Evolutionary conservation across 2,329 filamentous ascomycete genomes (phyloP), one percentile per base, ranked within the genome.

Genomic region (Trichoderma oligosporum): DNA sequence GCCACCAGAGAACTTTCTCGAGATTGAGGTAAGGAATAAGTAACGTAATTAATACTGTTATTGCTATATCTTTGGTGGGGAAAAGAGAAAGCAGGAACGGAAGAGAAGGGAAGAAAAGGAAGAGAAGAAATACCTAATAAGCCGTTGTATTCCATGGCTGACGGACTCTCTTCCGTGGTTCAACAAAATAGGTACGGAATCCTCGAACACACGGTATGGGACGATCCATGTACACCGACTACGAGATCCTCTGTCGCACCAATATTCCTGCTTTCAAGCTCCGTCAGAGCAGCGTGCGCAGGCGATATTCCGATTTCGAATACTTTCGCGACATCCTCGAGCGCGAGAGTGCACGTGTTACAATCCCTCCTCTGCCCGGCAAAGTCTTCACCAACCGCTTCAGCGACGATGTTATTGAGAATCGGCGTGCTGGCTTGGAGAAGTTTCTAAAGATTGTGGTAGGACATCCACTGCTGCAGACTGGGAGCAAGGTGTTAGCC

Each of bases 231-330:
- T 97, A 97, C 80, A 99, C 94, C 55, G 94, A 95, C 76, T 99
- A 97, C 80, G 92, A 97, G 75, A 97, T 99, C 70, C 83, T 96
- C 67, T 96, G 94, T 79, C 87, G 89, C 67, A 99, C 94, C 76
- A 99, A 99, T 78, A 99, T 99, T 70, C 94, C 94, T 58, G 92
- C 94, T 66, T 99, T 99, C 83, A 97, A 97, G 79, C 85, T 97
- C 66, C 91, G 92, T 64, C 84, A 89, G 71, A 91, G 86, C 63
- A 84, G 86, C 65, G 94, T 99, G 61, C 91, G 92, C 65, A 86
- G 94, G 61, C 90, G 94, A 52, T 99, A 99, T 79, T 94, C 88
- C 57, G 94, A 99, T 74, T 99, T 99, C 73, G 94, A 99, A 77
- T 93, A 96, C 77, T 99, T 99, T 74, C 89, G 94, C 70, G 94